A percentile compares a stretch with the other conserved stretches of the same genome.
Evolutionary conservation across 352 stramenopile species (phyloP).

Genomic region (Phytophthora sp.): DNA sequence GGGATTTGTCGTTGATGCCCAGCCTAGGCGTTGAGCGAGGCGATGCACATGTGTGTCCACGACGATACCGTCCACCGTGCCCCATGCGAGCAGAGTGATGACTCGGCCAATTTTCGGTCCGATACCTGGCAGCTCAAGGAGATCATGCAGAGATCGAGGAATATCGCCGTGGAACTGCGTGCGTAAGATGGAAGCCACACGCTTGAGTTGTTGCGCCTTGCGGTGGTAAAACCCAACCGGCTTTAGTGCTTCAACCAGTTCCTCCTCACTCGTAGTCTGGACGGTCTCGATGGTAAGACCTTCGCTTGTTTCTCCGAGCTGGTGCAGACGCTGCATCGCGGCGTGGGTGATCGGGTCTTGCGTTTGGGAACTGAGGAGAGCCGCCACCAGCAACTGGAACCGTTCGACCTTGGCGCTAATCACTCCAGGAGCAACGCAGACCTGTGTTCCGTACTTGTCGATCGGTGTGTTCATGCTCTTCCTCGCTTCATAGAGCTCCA

Average conservation of each 20-base stretch:
- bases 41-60: constrained; percentile 86
- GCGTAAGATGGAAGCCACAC: constrained; percentile 50
- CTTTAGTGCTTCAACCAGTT: constrained; percentile 55
- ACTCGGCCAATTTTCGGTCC: constrained; percentile 80
- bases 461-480: constrained; percentile 53
- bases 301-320: constrained; percentile 27
- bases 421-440: constrained; percentile 45
- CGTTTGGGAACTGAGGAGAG: constrained; percentile 78
- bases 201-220: constrained; percentile 72
- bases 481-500: constrained; percentile 41
- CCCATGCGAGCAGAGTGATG: constrained; percentile 68
- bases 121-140: constrained; percentile 64
- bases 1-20: constrained; percentile 31
- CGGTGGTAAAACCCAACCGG: constrained; percentile 79
- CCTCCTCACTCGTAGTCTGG: constrained; percentile 30
- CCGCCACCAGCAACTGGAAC: constrained; percentile 71
- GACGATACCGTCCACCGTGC: constrained; percentile 65
- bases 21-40: constrained; percentile 63
- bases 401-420: constrained; percentile 36
- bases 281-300: constrained; percentile 61
- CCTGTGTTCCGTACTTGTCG: constrained; percentile 73
- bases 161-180: constrained; percentile 52
- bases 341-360: constrained; percentile 70
- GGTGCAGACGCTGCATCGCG: constrained; percentile 75
- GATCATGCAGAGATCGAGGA: constrained; percentile 43